Evolutionary conservation across 192 early-diverging fungal species (phyloP).

Genomic region (Coemansia interrupta): DNA sequence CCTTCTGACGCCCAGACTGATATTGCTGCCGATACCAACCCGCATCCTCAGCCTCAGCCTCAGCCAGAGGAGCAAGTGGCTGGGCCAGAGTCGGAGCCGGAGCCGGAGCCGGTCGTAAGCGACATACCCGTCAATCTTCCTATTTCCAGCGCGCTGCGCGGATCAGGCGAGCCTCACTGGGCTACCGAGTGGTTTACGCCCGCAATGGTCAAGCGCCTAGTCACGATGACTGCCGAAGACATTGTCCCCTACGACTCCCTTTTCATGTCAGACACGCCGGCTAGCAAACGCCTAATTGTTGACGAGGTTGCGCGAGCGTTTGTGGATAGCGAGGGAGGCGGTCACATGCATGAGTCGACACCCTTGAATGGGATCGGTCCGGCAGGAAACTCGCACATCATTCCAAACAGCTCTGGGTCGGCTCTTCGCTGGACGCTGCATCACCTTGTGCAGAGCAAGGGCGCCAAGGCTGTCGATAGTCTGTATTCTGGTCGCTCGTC

Average conservation of each 20-base stretch:
- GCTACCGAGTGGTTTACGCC: constrained; percentile 43
- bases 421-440: constrained; percentile 47
- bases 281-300: constrained; percentile 21
- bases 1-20: neutral
- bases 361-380: constrained; percentile 39
- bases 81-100: neutral
- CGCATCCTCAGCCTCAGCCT: too few species aligned
- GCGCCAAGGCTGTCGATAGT: constrained; percentile 31
- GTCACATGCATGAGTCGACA: constrained; percentile 44
- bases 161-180: constrained; percentile 39
- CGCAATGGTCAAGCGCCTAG: constrained; percentile 33
- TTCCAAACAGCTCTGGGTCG: constrained; percentile 41
- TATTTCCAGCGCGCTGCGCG: constrained; percentile 43
- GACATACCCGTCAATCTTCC: constrained; percentile 24
- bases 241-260: constrained; percentile 46
- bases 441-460: constrained; percentile 43
- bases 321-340: constrained; percentile 52
- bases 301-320: constrained; percentile 49
- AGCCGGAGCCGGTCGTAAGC: neutral
- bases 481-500: constrained; percentile 45
- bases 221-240: constrained; percentile 36
- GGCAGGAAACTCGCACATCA: constrained; percentile 19
- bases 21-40: neutral
- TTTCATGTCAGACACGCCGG: constrained; percentile 24
- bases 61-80: neutral